Evolutionary conservation across 2,329 filamentous ascomycete species (phyloP), one percentile per base, ranked within the genome.

Genomic region (Penicillium thymicola): DNA sequence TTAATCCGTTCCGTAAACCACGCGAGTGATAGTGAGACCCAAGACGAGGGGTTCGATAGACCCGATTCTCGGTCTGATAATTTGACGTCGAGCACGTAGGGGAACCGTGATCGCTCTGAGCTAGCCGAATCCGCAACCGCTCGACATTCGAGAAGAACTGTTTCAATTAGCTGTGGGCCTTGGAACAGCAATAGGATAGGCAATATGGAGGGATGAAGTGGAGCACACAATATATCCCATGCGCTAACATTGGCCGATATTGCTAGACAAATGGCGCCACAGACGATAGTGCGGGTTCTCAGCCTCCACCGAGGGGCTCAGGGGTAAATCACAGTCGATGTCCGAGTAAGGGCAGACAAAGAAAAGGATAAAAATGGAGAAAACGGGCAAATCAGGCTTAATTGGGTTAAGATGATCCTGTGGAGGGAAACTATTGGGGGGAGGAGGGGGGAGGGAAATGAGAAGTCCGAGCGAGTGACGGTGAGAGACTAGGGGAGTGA

Each of bases 131-230:
- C 51, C 68, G 73, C 56, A 74, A 67, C 32, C 70, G 71, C 65
- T 75, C 72, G 46, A 72, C 62, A 68, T 75, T 76, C 61, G 72
- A 75, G 67, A 76, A 75, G 63, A 71, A 69, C 73, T 75, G 65
- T 59, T 51, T 25, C 59, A 48, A 60, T 65, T 58, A 66, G 62
- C 58, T 52, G 49, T 45, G 61, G 56, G 58, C 51, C 57, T 23
- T 45, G 10, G 10, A 48, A 44, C 38, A 18, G 16, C 32, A 41
- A 45, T 50, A 27, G 21, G 23, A 40, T 37, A n/a, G n/a, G 23
- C 36, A 40, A 23, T 21, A 32, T 58, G 62, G 55, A 54, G 63
- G 59, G 34, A 30, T 38, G n/a, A 9, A 49, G 51, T 51, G 47
- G 52, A 37, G 49, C 52, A n/a, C 4, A 34, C 27, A 30, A 45